Evolutionary conservation across 345 rosid species (phyloP), one percentile per base, ranked within the genome.

Genomic region (Citrus sp.): DNA sequence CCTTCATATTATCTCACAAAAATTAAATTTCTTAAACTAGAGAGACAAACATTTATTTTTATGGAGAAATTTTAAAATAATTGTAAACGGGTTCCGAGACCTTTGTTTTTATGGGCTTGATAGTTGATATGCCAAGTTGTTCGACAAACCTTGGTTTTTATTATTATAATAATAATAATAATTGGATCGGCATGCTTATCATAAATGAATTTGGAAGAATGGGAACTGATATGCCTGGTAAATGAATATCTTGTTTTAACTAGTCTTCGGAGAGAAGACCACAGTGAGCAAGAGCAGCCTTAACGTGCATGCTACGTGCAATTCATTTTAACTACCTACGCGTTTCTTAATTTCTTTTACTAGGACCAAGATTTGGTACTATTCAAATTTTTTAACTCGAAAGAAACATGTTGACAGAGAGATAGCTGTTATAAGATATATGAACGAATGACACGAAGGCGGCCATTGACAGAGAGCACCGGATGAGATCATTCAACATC

Each of bases 261-360:
- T 19, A 32, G 70, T 61, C 35, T 14, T 4, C 16, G 51, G 14
- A 46, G 51, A 46, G 71, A 66, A 84, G 82, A 21, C 70, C 77
- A 21, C 76, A 2, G 7, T 59, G 74, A 75, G 73, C 63, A 77
- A 32, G 74, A 78, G 73, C 63, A 77, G 4, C 62, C 84, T 75
- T 80, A 56, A 63, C 85, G 85, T 77, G 82, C 85, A 77, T 75
- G 77, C 79, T 54, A 80, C 79, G 78, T 32, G 61, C 74, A 28
- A 54, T 63, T 9, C 5, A 56, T 28, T 22, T 37, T 18, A 2
- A 9, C 5, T 72, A 12, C 22, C 42, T 30, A 4, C 38, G 9
- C 19, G 6, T n/a, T 14, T 25, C 30, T 35, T 42, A 16, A 2
- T 34, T 19, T 30, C 19, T 7, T 6, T 2, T 5, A 21, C 12